Base-by-base conservation (phyloP, 2,329 filamentous ascomycete species). In the Aspergillus sp. region DNA sequence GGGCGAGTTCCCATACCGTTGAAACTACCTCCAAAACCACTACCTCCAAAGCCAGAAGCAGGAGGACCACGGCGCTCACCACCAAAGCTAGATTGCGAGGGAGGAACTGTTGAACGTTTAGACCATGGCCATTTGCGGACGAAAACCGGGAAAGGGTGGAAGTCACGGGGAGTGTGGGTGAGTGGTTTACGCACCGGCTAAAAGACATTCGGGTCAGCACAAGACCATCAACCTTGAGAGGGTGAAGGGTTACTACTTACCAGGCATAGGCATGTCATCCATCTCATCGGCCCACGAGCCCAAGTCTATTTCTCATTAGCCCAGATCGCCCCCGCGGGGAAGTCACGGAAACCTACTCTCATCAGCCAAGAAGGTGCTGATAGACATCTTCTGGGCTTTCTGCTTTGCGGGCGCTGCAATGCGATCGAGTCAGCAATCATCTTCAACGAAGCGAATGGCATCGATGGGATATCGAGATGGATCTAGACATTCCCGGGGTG, bases 251-350 rank as follows among this genome's bases (percentile, higher is more conserved):
- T 4, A 31, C 3, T 12, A 81, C 88, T 82, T 84, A 94, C 90
- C 82, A 77, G 87, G 86, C 67, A 90, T 85, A 64, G 85, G 85
- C 78, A 84, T 82, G 73, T 96, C 92, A 80, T 99, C 95, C 82
- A 99, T 96, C 77, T 99, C 95, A 81, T 99, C 96, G 72, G 95
- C 95, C 95, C 95, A 99, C 69, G 95, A 98, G 75, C 94, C 92
- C 74, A 89, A 84, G 72, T 85, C 87, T 90, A 72, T 63, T 29
- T 65, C 64, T 20, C 32, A 63, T 73, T 62, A 75, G 75, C 65
- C 70, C 63, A 65, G 64, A 62, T 60, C 60, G 58, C 56, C 45
- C 52, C 52, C 55, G 61, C 59, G 61, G 61, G 58, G 64, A 47
- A 56, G 50, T 46, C 50, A 54, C 36, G 54, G 54, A 51, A 63